Conservation (phyloP, 2,329 filamentous ascomycete species). For the Aureobasidium lini region DNA sequence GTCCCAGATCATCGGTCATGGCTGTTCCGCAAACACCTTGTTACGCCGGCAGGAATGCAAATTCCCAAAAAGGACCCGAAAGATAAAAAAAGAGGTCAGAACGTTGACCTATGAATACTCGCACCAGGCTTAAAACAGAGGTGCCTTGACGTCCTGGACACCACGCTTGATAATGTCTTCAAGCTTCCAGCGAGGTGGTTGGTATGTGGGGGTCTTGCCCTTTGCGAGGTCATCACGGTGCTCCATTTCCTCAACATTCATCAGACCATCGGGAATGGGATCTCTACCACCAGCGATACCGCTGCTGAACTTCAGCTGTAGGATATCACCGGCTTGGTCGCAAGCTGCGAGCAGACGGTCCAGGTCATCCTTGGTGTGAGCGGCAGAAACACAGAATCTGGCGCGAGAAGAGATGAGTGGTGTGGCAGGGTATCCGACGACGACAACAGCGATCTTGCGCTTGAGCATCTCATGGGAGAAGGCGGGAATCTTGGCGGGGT, state of each 20-base stretch:
- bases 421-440: conserved; percentile 94
- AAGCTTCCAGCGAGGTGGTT: conserved; percentile 70
- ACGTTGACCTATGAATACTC: neutral
- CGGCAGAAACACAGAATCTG: conserved; percentile 89
- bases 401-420: conserved; percentile 90
- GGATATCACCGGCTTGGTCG: conserved; percentile 82
- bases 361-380: conserved; percentile 97
- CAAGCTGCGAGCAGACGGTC: conserved; percentile 83
- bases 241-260: conserved; percentile 64
- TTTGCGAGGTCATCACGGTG: conserved; percentile 45
- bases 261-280: conserved; percentile 63
- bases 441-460: conserved; percentile 94
- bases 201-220: conserved; percentile 42
- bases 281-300: conserved; percentile 84
- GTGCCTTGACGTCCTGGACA: conserved; percentile 66
- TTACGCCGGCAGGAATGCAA: neutral
- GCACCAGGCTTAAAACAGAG: conserved; percentile 36
- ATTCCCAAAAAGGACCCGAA: neutral
- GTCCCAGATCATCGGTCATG: conserved; percentile 10
- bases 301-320: conserved; percentile 96
- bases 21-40: conserved; percentile 12
- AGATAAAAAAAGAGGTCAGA: neutral
- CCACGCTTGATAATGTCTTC: conserved; percentile 67
- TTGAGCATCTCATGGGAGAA: conserved; percentile 98
- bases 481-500: conserved; percentile 97